Evolutionary conservation across 768 basidiomycete genomes (phyloP).

Genomic region (Collybiopsis confluens): DNA sequence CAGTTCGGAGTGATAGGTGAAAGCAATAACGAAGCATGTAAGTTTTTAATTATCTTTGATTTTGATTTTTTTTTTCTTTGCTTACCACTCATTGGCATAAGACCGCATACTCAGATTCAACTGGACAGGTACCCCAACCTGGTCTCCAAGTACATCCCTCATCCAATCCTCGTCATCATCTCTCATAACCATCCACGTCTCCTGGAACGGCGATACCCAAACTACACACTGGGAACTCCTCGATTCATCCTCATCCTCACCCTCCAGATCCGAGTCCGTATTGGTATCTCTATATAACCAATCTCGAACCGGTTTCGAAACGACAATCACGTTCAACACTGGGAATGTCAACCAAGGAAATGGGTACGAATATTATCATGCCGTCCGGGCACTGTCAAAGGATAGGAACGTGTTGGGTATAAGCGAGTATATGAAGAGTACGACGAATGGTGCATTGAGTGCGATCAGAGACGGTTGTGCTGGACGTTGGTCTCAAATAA

Average conservation of each 20-base stretch:
- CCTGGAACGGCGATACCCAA: constrained; percentile 18
- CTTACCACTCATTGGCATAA: no score
- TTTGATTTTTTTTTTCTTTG: not conserved
- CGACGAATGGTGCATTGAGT: not conserved
- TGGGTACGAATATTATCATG: not conserved
- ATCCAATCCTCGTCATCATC: not conserved
- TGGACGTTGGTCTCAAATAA: no score
- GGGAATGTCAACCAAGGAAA: no score
- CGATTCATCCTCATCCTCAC: constrained; percentile 3
- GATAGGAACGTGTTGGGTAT: not conserved
- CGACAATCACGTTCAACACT: constrained; percentile 9
- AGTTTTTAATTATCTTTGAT: not conserved
- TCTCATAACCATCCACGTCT: constrained; percentile 10
- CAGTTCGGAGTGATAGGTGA: constrained; percentile 6
- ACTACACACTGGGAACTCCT: constrained; percentile 10
- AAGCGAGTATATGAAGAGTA: not conserved
- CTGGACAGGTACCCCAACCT: constrained; percentile 13
- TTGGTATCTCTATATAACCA: not conserved
- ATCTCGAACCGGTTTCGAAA: constrained; percentile 14
- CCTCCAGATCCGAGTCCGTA: not conserved
- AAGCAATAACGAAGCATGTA: constrained; percentile 4
- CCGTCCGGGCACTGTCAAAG: not conserved
- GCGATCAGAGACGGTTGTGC: no score
- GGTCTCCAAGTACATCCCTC: constrained; percentile 8
- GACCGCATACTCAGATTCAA: constrained; percentile 6